These are phyloP conservation scores for Penicillium sp. DNA, from an alignment of 2,329 filamentous ascomycete genomes.

Conservation along the genomic window DNA sequence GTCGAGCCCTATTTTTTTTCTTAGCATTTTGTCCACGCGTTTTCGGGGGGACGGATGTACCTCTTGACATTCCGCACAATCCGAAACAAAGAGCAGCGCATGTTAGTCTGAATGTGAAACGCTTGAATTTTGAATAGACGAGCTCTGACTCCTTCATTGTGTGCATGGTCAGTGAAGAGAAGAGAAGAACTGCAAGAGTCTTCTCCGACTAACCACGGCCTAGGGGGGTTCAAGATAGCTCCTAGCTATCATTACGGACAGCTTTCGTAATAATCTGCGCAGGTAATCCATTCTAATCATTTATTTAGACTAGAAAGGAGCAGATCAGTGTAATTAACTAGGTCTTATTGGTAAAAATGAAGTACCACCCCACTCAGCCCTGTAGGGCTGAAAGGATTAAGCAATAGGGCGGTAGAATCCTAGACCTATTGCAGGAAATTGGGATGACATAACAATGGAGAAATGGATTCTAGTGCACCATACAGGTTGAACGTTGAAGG, in stretches of 20 bases:
- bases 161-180: neutral
- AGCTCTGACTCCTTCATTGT: neutral
- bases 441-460: neutral
- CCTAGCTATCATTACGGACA: neutral
- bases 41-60: neutral
- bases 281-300: neutral
- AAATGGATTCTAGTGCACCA: neutral
- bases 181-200: neutral
- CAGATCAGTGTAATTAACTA: neutral
- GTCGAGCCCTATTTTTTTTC: slow-evolving; percentile 18
- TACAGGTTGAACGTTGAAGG: neutral
- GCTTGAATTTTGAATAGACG: neutral
- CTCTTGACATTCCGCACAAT: slow-evolving; percentile 20
- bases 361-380: neutral
- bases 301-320: neutral
- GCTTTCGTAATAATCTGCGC: slow-evolving; percentile 2
- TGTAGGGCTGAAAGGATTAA: slow-evolving; percentile 2
- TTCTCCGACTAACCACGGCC: neutral
- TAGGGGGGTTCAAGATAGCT: neutral
- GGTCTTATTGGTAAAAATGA: neutral
- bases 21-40: neutral
- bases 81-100: slow-evolving; percentile 21
- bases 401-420: neutral
- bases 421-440: neutral
- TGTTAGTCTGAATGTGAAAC: slow-evolving; percentile 11